Percentiles rank a stretch among this genome's conserved stretches.
Evolutionary conservation across 768 basidiomycete species (phyloP).

Genomic region (Nevesoporus exiguus): DNA sequence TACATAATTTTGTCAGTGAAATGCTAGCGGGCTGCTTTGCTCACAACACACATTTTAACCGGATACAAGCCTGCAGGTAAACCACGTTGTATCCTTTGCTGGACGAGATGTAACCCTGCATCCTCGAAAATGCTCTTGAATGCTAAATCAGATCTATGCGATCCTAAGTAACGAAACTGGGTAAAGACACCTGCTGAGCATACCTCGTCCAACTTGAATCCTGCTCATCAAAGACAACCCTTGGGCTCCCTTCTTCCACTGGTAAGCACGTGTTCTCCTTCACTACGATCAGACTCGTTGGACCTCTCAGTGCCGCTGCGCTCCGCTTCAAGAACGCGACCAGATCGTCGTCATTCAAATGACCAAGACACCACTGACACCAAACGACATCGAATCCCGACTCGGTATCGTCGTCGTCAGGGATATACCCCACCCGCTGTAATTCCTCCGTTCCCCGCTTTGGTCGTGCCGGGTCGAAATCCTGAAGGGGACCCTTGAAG

Average conservation of each 20-base stretch:
- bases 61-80: conserved; percentile 77
- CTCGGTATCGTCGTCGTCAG: conserved; percentile 50
- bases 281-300: conserved; percentile 67
- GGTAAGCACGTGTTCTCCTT: conserved; percentile 91
- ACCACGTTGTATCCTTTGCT: conserved; percentile 78
- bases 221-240: conserved; percentile 69
- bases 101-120: conserved; percentile 69
- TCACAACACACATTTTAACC: conserved; percentile 73
- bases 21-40: neutral
- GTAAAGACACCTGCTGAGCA: neutral
- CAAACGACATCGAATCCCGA: conserved; percentile 85
- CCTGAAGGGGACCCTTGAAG: conserved; percentile 75
- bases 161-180: conserved; percentile 3
- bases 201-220: conserved; percentile 92
- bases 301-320: conserved; percentile 53
- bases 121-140: conserved; percentile 75
- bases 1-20: conserved; percentile 13
- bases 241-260: conserved; percentile 54
- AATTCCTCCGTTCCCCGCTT: conserved; percentile 39
- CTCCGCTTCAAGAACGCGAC: conserved; percentile 70
- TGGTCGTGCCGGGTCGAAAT: conserved; percentile 66
- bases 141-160: conserved; percentile 69
- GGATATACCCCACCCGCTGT: conserved; percentile 66
- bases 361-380: conserved; percentile 97
- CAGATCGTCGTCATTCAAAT: conserved; percentile 75